These are phyloP conservation scores for Penicillium sp. DNA, from an alignment of 2,329 filamentous ascomycete species.

Conservation along the genomic window DNA sequence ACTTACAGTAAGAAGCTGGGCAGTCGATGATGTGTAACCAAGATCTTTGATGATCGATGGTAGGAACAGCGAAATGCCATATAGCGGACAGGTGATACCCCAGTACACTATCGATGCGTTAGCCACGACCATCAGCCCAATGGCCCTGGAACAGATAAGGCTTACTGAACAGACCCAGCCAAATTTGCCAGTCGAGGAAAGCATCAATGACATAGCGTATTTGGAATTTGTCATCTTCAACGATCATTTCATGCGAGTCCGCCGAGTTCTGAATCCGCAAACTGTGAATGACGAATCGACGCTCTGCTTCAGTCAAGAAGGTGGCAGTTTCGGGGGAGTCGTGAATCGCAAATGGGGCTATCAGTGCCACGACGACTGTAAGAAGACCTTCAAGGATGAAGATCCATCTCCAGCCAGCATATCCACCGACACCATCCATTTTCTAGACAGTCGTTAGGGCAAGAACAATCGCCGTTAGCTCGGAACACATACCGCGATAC, in stretches of 20 bases:
- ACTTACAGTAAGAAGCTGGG: constrained; percentile 40
- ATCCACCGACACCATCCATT: constrained; percentile 50
- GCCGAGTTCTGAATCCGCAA: constrained; percentile 37
- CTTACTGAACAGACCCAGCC: constrained; percentile 39
- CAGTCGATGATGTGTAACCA: constrained; percentile 39
- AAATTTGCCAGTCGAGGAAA: constrained; percentile 44
- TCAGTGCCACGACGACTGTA: constrained; percentile 43
- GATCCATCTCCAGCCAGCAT: constrained; percentile 50
- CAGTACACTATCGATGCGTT: constrained; percentile 36
- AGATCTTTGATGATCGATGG: constrained; percentile 44
- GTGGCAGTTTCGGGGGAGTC: constrained; percentile 46
- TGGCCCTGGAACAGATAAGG: background rate
- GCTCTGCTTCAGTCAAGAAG: constrained; percentile 43
- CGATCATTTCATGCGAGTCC: constrained; percentile 25
- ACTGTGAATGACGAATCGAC: constrained; percentile 37
- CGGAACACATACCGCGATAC: constrained; percentile 42
- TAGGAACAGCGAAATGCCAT: constrained; percentile 41
- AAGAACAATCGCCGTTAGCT: constrained; percentile 18
- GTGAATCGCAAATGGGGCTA: constrained; percentile 46
- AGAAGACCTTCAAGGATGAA: constrained; percentile 50
- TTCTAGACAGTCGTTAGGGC: constrained; percentile 25
- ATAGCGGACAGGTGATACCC: constrained; percentile 43
- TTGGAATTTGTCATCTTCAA: constrained; percentile 34
- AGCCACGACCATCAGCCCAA: constrained; percentile 2
- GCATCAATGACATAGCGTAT: constrained; percentile 41